A percentile compares a stretch with the other conserved stretches of the same genome.
These are phyloP conservation scores for Clarireedia hainanense DNA, from an alignment of 2,329 filamentous ascomycete genomes.

Conservation along the genomic window DNA sequence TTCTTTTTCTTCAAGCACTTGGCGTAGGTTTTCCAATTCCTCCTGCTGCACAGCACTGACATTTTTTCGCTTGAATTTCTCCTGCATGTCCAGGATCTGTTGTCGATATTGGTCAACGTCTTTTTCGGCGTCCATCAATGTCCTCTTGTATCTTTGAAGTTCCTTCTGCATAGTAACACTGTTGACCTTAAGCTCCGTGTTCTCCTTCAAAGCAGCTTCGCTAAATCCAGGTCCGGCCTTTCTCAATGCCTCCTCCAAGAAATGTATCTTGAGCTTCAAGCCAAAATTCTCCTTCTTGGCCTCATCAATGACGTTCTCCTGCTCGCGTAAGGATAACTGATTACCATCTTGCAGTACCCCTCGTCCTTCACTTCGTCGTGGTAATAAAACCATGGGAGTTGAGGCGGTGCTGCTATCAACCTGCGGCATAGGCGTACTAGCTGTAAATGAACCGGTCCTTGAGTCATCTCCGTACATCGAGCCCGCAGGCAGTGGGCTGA, in stretches of 20 bases:
- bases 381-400: conserved; percentile 68
- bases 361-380: conserved; percentile 53
- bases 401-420: conserved; percentile 69
- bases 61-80: conserved; percentile 70
- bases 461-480: conserved; percentile 56
- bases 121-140: conserved; percentile 71
- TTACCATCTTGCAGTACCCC: conserved; percentile 78
- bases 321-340: conserved; percentile 83
- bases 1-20: conserved; percentile 49
- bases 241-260: conserved; percentile 80
- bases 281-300: conserved; percentile 99
- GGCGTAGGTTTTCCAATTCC: conserved; percentile 51
- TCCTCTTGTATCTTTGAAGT: conserved; percentile 78
- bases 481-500: conserved; percentile 65
- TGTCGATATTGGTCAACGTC: conserved; percentile 78
- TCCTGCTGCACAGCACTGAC: conserved; percentile 60
- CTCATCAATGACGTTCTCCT: conserved; percentile 90
- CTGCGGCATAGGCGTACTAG: conserved; percentile 68
- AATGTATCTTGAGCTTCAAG: conserved; percentile 94
- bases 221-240: conserved; percentile 88
- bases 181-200: conserved; percentile 91
- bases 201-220: conserved; percentile 82
- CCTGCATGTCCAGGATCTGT: conserved; percentile 75
- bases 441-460: conserved; percentile 52
- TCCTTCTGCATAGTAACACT: conserved; percentile 85